Evolutionary conservation across 2,329 filamentous ascomycete species (phyloP).

Genomic region (Penicillium digitatum): DNA sequence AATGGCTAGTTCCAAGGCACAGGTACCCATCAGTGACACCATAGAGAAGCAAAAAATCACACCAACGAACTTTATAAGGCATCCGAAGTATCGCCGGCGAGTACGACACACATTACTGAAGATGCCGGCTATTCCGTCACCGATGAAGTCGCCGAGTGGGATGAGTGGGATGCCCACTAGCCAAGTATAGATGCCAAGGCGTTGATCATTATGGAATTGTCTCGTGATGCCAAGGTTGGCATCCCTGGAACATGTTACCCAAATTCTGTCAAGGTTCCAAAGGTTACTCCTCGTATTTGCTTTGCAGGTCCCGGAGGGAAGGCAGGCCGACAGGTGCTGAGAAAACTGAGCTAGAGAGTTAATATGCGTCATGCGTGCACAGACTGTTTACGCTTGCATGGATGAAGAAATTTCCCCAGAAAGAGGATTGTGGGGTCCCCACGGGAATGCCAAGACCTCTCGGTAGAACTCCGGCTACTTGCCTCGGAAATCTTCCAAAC

Average conservation of each 20-base stretch:
- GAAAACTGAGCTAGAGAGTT: not conserved
- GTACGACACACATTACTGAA: not conserved
- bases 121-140: not conserved
- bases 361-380: not conserved
- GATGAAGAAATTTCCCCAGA: not conserved
- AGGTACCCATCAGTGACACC: not conserved
- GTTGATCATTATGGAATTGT: not conserved
- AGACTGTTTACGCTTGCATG: not conserved
- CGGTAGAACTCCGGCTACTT: not conserved
- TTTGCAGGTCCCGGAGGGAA: not conserved
- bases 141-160: not conserved
- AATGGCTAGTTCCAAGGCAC: not conserved
- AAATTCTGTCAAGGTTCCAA: not conserved
- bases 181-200: not conserved
- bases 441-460: not conserved
- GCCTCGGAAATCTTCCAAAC: not conserved
- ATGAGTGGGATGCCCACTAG: not conserved
- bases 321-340: not conserved
- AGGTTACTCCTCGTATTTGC: not conserved
- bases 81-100: not conserved
- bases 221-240: not conserved
- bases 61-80: not conserved
- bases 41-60: not conserved
- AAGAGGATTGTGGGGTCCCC: constrained; percentile 2
- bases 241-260: not conserved